phyloP scores from a whole-genome alignment of 257 asterid species.

The Nicotiana paniculata region DNA sequence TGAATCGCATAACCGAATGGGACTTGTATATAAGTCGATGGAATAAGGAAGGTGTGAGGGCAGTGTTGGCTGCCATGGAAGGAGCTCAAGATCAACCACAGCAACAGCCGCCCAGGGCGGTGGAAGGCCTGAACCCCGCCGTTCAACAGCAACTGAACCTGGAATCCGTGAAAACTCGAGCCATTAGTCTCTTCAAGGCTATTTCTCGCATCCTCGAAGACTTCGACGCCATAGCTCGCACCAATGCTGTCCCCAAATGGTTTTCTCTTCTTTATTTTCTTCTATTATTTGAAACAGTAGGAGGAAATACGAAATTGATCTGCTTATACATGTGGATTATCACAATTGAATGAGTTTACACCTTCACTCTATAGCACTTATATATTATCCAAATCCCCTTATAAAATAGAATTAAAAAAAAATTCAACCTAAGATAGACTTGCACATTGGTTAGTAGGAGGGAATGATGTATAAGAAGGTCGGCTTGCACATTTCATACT shows the following conservation, averaged over 20 bases:
- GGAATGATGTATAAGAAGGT: not conserved
- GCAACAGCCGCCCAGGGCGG: conserved; percentile 43
- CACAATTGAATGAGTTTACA: not conserved
- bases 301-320: too few relatives aligned
- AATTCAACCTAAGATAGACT: not conserved
- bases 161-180: conserved; percentile 91
- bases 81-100: conserved; percentile 40
- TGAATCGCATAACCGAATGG: too few relatives aligned
- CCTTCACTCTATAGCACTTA: not conserved
- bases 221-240: conserved; percentile 60
- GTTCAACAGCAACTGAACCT: conserved; percentile 94
- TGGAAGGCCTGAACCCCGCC: conserved; percentile 80
- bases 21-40: too few relatives aligned
- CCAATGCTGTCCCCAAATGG: conserved; percentile 83
- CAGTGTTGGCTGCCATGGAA: conserved; percentile 44
- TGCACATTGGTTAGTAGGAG: not conserved
- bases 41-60: not conserved
- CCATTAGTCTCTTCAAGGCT: conserved; percentile 80
- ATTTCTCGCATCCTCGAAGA: conserved; percentile 94
- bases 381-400: not conserved
- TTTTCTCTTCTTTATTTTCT: conserved; percentile 4
- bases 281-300: not conserved
- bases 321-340: not conserved
- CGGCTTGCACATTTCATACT: not conserved
- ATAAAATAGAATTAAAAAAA: not conserved